Conservation (phyloP, 805 yeast genomes). For the Saturnispora gosingensis region DNA sequence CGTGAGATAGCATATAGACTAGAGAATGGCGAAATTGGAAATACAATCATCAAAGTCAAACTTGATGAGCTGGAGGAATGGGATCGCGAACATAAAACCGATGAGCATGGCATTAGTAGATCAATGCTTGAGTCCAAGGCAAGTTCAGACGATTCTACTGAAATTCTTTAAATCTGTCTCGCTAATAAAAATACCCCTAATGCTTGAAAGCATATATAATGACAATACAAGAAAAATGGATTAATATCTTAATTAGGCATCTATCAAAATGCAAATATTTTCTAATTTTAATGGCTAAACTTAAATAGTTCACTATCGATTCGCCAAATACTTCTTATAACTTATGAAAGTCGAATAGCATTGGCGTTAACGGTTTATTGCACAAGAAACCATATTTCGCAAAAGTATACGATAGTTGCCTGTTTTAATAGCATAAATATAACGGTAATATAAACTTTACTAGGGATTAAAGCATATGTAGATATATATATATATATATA, state of each 20-base stretch:
- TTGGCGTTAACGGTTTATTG: no score
- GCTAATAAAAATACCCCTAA: background rate
- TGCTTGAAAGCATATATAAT: background rate
- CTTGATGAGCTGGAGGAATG: slow-evolving; percentile 26
- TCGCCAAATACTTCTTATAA: no score
- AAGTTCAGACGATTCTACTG: background rate
- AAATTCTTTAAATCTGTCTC: background rate
- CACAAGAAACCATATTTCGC: no score
- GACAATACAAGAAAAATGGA: no score
- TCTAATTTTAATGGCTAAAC: background rate
- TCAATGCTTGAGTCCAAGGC: background rate
- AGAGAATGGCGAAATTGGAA: slow-evolving; percentile 32
- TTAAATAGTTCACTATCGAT: no score
- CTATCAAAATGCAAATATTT: background rate
- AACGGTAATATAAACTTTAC: no score
- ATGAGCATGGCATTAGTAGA: slow-evolving; percentile 9
- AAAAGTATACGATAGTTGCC: no score
- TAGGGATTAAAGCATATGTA: no score
- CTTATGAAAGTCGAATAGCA: no score
- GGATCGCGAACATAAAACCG: slow-evolving; percentile 20
- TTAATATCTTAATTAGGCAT: no score
- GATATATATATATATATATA: no score
- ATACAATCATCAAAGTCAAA: slow-evolving; percentile 31
- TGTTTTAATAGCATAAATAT: no score
- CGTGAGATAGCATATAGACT: slow-evolving; percentile 25